Evolutionary conservation across 108 stramenopile genomes (phyloP).

Genomic region (Skeletonema costatum): DNA sequence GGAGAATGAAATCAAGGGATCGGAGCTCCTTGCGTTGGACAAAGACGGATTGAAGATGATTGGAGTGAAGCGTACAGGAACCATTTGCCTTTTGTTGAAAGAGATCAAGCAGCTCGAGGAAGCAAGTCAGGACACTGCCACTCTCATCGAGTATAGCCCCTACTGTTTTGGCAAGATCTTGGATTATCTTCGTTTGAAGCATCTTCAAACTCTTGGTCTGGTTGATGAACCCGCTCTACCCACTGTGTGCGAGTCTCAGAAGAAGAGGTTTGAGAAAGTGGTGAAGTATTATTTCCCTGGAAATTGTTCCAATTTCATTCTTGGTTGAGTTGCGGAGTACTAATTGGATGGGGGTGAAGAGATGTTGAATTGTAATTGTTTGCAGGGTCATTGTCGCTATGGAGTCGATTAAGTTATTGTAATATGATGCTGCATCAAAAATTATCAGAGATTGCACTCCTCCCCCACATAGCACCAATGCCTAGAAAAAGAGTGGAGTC

Average conservation of each 20-base stretch:
- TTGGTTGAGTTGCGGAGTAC: not conserved
- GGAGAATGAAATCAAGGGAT: constrained; percentile 14
- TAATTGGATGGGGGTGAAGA: too few species aligned
- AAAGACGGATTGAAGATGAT: constrained; percentile 13
- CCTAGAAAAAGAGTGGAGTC: too few species aligned
- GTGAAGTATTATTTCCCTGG: constrained; percentile 29
- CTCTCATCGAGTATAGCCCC: constrained; percentile 1
- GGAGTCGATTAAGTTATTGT: too few species aligned
- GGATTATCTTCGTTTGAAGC: constrained; percentile 9
- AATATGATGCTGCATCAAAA: not conserved
- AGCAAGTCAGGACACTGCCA: constrained; percentile 3
- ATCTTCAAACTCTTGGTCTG: not conserved
- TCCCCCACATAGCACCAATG: too few species aligned
- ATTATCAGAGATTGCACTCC: too few species aligned
- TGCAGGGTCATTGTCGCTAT: too few species aligned
- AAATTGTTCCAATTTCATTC: not conserved
- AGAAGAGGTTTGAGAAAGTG: constrained; percentile 24
- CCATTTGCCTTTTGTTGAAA: constrained; percentile 3
- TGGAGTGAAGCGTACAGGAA: constrained; percentile 17
- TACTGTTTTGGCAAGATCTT: too few species aligned
- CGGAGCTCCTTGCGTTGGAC: constrained; percentile 16
- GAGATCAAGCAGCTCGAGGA: constrained; percentile 30
- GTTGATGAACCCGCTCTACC: constrained; percentile 12
- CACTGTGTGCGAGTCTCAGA: constrained; percentile 1
- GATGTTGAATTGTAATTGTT: too few species aligned